These are phyloP conservation scores for Spirogloea muscicola DNA, from an alignment of 139 green algal genomes.

Conservation along the genomic window DNA sequence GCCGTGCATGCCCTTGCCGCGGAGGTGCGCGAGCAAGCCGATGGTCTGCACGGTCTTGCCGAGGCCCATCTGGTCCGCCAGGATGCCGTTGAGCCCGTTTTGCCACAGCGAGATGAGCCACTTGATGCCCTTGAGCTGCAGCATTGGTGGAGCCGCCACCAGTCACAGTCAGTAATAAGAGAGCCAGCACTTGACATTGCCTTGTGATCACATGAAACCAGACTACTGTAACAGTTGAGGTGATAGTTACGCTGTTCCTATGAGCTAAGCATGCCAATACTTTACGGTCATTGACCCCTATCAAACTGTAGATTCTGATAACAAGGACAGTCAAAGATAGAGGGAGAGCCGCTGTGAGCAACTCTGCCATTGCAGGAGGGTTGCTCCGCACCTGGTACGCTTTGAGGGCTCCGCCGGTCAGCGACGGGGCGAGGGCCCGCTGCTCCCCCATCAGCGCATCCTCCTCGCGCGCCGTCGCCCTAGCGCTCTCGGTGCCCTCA, in stretches of 20 bases:
- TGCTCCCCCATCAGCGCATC: slow-evolving; percentile 14
- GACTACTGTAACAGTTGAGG: no score
- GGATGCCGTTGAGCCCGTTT: slow-evolving; percentile 71
- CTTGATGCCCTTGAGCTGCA: slow-evolving; percentile 43
- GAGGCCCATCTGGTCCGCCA: slow-evolving; percentile 84
- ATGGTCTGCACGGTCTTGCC: slow-evolving; percentile 98
- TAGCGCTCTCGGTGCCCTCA: neutral
- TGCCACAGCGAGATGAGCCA: slow-evolving; percentile 50
- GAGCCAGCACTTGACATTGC: no score
- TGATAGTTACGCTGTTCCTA: no score
- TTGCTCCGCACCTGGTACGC: slow-evolving; percentile 41
- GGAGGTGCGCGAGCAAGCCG: slow-evolving; percentile 84
- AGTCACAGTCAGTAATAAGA: no score
- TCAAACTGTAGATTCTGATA: no score
- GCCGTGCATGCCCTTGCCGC: slow-evolving; percentile 63
- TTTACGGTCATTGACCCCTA: no score
- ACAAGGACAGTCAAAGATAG: no score
- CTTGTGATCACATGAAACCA: no score
- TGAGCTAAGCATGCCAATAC: no score
- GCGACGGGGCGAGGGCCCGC: slow-evolving; percentile 6
- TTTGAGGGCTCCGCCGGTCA: slow-evolving; percentile 31
- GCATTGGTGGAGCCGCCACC: no score
- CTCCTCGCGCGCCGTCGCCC: neutral
- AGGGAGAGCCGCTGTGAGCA: no score
- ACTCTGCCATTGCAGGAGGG: no score